Evolutionary conservation across 768 basidiomycete genomes (phyloP).

Genomic region (Boletus subcaerulescens): DNA sequence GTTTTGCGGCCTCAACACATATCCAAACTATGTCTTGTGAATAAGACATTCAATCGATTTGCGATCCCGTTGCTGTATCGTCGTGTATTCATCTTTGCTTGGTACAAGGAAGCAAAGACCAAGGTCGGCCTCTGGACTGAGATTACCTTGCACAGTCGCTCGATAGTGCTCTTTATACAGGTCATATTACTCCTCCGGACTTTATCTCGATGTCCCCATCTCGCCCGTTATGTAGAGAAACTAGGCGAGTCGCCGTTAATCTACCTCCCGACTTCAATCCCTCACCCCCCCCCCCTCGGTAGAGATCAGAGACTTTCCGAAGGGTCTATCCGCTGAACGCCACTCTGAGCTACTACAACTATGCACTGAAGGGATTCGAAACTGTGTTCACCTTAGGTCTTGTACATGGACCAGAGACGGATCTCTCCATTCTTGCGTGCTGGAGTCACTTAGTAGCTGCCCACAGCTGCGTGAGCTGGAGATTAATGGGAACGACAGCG

Average conservation of each 20-base stretch:
- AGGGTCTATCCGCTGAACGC: slow-evolving; percentile 34
- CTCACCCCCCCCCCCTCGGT: slow-evolving; percentile 3
- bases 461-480: slow-evolving; percentile 53
- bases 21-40: slow-evolving; percentile 53
- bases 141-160: neutral
- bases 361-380: slow-evolving; percentile 51
- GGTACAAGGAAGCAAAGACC: slow-evolving; percentile 63
- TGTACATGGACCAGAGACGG: slow-evolving; percentile 84
- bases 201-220: slow-evolving; percentile 48
- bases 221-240: slow-evolving; percentile 55
- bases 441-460: slow-evolving; percentile 48
- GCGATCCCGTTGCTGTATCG: slow-evolving; percentile 54
- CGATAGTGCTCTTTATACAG: slow-evolving; percentile 32
- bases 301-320: slow-evolving; percentile 79
- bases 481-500: slow-evolving; percentile 63
- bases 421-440: slow-evolving; percentile 57
- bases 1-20: slow-evolving; percentile 54
- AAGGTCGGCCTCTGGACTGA: slow-evolving; percentile 41
- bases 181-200: slow-evolving; percentile 61
- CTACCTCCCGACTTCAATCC: neutral
- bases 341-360: slow-evolving; percentile 36
- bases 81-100: slow-evolving; percentile 60
- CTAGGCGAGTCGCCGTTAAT: slow-evolving; percentile 47
- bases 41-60: slow-evolving; percentile 50
- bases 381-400: slow-evolving; percentile 57